Evolutionary conservation across 2,329 filamentous ascomycete genomes (phyloP), one percentile per base, ranked within the genome.

Genomic region (Botrytis byssoidea): DNA sequence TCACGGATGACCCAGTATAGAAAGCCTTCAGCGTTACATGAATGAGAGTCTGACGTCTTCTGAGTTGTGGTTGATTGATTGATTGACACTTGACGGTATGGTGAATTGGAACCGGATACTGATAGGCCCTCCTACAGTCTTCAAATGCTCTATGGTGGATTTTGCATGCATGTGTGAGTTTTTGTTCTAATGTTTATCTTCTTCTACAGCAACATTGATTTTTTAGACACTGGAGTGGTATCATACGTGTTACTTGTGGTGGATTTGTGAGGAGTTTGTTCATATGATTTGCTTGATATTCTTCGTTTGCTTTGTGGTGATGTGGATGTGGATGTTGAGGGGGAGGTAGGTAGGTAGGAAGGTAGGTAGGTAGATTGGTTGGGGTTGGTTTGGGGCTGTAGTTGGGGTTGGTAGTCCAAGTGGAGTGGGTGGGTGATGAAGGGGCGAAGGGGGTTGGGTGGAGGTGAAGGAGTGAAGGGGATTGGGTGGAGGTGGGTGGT

Each of bases 71-170:
- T 37, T 9, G 22, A 16, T 55, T n/a, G 12, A 57, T 29, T 55
- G 25, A n/a, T 29, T 55, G 6, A 55, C 29, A 55, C 51, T 16
- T 55, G 14, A 29, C 6, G 6, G n/a, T 14, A 12, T 16, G 25
- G n/a, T 55, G 3, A 29, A 29, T 55, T 55, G 51, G n/a, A 12
- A 55, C 5, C 6, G 25, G 9, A 55, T 55, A 0, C 6, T 55
- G 3, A 29, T 8, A 8, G n/a, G 14, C 29, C 3, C 14, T 57
- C 6, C 6, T 18, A 8, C 1, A 9, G 6, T 18, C 1, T 57
- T 3, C 0, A 3, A 6, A 3, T 2, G 12, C 8, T 57, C 25
- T 57, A 4, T 18, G 14, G 3, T 29, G n/a, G 3, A 18, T 57
- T 57, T 14, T 57, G 51, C n/a, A 29, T n/a, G 25, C 16, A 55